Evolutionary conservation across 2,329 filamentous ascomycete genomes (phyloP).

Genomic region (Endothia cerciana): DNA sequence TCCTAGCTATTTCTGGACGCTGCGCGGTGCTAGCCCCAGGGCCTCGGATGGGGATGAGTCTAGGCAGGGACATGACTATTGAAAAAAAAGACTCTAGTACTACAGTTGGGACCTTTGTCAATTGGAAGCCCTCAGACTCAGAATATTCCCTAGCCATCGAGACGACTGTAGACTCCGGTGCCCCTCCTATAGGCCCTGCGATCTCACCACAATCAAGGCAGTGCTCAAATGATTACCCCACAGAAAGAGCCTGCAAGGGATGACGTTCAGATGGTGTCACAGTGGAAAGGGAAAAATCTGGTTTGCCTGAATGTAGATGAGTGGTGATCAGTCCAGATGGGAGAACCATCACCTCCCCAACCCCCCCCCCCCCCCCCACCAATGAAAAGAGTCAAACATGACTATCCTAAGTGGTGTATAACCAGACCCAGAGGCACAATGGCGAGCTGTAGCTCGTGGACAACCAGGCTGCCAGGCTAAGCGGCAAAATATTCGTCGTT

Average conservation of each 20-base stretch:
- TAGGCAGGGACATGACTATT: too few species aligned
- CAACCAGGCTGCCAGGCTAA: not conserved
- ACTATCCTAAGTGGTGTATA: too few species aligned
- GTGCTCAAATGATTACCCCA: not conserved
- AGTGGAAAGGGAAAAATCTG: not conserved
- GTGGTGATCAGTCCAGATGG: not conserved
- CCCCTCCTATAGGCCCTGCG: not conserved
- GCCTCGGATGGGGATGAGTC: not conserved
- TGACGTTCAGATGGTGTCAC: constrained; percentile 2
- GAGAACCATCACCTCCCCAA: not conserved
- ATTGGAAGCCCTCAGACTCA: too few species aligned
- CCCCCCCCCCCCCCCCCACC: too few species aligned
- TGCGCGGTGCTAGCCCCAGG: not conserved
- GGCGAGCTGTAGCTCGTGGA: too few species aligned
- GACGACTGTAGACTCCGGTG: not conserved
- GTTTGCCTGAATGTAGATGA: not conserved
- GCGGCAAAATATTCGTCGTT: not conserved
- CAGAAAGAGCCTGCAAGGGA: not conserved
- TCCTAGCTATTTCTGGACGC: not conserved
- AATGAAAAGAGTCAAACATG: too few species aligned
- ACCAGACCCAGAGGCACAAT: too few species aligned
- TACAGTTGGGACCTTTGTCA: too few species aligned
- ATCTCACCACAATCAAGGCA: too few species aligned
- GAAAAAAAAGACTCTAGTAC: too few species aligned
- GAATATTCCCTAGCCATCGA: not conserved